These are phyloP conservation scores for Penicillium robsamsonii DNA, from an alignment of 495 filamentous ascomycete genomes.

Conservation along the genomic window DNA sequence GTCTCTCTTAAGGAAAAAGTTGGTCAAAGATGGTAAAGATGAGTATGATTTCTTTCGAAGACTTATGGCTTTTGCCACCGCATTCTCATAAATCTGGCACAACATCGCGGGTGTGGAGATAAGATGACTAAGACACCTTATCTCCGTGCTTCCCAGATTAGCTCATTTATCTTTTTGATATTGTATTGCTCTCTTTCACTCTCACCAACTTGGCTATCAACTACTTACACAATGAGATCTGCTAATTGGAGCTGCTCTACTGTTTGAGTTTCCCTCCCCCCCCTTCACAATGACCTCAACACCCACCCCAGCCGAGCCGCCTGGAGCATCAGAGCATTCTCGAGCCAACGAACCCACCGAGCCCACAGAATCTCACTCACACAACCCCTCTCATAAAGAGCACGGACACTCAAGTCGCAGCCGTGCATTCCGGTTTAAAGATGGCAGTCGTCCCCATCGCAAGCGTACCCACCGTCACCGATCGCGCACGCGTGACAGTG, in stretches of 20 bases:
- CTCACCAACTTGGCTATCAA: no score
- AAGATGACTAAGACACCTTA: slow-evolving; percentile 3
- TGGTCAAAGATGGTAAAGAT: no score
- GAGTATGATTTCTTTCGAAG: no score
- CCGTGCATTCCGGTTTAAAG: slow-evolving; percentile 1
- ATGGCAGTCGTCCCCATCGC: slow-evolving; percentile 17
- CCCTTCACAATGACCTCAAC: neutral
- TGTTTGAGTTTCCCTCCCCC: neutral
- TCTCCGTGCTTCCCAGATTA: neutral
- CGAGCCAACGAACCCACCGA: neutral
- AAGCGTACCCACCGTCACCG: slow-evolving; percentile 22
- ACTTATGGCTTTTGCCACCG: no score
- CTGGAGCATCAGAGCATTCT: neutral
- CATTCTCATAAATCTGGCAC: no score
- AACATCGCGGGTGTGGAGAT: neutral
- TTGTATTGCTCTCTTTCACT: neutral
- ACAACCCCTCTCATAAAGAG: neutral
- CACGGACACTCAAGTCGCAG: neutral
- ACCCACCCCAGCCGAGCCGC: neutral
- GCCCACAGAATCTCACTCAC: neutral
- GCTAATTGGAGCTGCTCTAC: neutral
- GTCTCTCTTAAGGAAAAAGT: no score
- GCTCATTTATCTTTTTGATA: neutral
- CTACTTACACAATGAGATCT: neutral
- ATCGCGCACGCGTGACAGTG: slow-evolving; percentile 11